Evolutionary conservation across 768 basidiomycete species (phyloP).

Genomic region (Termitomyces sp.): DNA sequence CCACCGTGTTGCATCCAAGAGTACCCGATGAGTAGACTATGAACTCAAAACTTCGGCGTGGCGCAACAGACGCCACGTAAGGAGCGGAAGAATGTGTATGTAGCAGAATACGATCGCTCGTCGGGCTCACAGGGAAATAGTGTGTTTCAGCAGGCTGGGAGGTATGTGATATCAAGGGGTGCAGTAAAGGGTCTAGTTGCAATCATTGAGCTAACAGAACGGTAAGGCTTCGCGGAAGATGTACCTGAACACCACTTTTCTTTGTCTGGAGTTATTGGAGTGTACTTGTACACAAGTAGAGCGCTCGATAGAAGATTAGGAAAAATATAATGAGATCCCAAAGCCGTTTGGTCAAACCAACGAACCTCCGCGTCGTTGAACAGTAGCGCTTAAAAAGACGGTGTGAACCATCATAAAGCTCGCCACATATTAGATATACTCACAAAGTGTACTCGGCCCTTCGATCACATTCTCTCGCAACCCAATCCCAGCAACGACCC

Average conservation of each 20-base stretch:
- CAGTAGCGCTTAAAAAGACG: constrained; percentile 30
- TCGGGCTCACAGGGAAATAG: constrained; percentile 49
- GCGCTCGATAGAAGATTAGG: constrained; percentile 54
- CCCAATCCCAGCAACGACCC: constrained; percentile 57
- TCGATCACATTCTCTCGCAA: constrained; percentile 23
- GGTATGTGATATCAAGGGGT: constrained; percentile 62
- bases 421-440: constrained; percentile 16
- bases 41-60: constrained; percentile 40
- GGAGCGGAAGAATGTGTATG: constrained; percentile 70
- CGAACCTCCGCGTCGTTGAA: constrained; percentile 28
- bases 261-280: constrained; percentile 22
- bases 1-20: constrained; percentile 37
- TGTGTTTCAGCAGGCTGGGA: constrained; percentile 60
- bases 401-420: constrained; percentile 8
- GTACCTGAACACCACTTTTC: constrained; percentile 30
- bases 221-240: neutral
- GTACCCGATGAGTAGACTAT: constrained; percentile 53
- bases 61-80: constrained; percentile 41
- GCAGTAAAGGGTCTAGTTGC: constrained; percentile 43
- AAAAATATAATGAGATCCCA: constrained; percentile 42
- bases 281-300: constrained; percentile 59
- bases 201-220: constrained; percentile 6
- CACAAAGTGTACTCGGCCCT: constrained; percentile 38
- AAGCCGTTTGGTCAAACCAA: constrained; percentile 23
- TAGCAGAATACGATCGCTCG: constrained; percentile 39